Conservation (phyloP, 768 basidiomycete species). For the Filobasidium wieringae region DNA sequence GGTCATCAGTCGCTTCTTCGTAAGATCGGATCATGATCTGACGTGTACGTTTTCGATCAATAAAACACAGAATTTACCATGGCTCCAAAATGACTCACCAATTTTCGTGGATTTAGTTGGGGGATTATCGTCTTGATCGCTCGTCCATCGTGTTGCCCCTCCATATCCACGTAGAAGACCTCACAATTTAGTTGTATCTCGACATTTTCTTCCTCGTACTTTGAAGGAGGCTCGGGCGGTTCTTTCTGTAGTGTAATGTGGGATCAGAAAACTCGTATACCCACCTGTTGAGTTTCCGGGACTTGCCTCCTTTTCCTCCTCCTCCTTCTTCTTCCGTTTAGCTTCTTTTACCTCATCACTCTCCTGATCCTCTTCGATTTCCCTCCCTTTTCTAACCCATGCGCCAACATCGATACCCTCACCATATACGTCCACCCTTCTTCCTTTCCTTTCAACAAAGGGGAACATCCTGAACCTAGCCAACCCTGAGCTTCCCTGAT, state of each 20-base stretch:
- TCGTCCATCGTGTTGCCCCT: constrained; percentile 90
- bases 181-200: constrained; percentile 75
- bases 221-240: constrained; percentile 75
- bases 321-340: constrained; percentile 55
- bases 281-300: no score
- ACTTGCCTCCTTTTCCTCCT: constrained; percentile 68
- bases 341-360: constrained; percentile 65
- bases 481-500: constrained; percentile 9
- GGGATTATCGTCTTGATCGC: constrained; percentile 94
- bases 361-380: constrained; percentile 79
- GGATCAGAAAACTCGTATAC: no score
- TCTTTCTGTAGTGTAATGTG: constrained; percentile 53
- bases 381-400: constrained; percentile 86
- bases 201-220: constrained; percentile 64
- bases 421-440: constrained; percentile 88
- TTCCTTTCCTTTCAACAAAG: constrained; percentile 71
- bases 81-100: constrained; percentile 47
- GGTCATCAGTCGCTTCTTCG: constrained; percentile 52
- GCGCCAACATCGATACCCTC: constrained; percentile 89
- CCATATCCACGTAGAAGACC: constrained; percentile 85
- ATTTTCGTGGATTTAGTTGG: constrained; percentile 88
- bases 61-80: neutral
- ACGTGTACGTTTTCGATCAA: neutral
- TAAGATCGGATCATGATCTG: constrained; percentile 84
- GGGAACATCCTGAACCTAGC: constrained; percentile 90